A percentile compares a stretch with the other conserved stretches of the same genome.
Evolutionary conservation across 192 early-diverging fungal genomes (phyloP).

Genomic region (Backusella macrospora): DNA sequence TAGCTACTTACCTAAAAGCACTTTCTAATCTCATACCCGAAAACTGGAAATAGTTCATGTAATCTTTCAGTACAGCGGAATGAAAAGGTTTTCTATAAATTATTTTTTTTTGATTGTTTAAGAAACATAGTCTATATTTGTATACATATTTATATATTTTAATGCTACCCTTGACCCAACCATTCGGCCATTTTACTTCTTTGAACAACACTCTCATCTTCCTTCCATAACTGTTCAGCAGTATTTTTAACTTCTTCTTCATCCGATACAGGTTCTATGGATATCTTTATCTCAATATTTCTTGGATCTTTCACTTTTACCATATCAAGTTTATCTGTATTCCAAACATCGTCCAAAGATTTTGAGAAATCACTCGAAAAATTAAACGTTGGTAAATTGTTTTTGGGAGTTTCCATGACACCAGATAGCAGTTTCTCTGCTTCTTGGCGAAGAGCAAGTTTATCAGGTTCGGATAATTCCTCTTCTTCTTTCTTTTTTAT

Average conservation of each 20-base stretch:
- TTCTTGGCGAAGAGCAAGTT: not conserved
- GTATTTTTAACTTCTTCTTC: constrained; percentile 22
- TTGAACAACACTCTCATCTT: constrained; percentile 44
- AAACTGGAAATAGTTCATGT: constrained; percentile 83
- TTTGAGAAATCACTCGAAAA: constrained; percentile 22
- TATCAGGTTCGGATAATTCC: constrained; percentile 13
- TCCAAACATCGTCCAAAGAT: constrained; percentile 19
- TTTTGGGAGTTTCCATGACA: not conserved
- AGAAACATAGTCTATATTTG: not conserved
- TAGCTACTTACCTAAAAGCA: constrained; percentile 61
- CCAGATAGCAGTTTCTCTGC: constrained; percentile 12
- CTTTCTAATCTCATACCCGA: constrained; percentile 67
- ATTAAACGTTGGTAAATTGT: not conserved
- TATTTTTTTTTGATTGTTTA: too few relatives aligned
- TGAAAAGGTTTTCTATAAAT: constrained; percentile 50
- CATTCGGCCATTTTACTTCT: constrained; percentile 48
- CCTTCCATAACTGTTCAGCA: constrained; percentile 34
- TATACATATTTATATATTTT: not conserved
- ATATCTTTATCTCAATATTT: not conserved
- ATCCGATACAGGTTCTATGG: not conserved
- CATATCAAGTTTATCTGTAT: not conserved
- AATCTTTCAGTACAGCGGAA: constrained; percentile 60
- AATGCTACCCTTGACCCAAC: constrained; percentile 43
- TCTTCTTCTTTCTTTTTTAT: constrained; percentile 11
- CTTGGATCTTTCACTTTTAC: constrained; percentile 18